Evolutionary conservation across 306 rosid genomes (phyloP).

Genomic region (Crotalaria pallida): DNA sequence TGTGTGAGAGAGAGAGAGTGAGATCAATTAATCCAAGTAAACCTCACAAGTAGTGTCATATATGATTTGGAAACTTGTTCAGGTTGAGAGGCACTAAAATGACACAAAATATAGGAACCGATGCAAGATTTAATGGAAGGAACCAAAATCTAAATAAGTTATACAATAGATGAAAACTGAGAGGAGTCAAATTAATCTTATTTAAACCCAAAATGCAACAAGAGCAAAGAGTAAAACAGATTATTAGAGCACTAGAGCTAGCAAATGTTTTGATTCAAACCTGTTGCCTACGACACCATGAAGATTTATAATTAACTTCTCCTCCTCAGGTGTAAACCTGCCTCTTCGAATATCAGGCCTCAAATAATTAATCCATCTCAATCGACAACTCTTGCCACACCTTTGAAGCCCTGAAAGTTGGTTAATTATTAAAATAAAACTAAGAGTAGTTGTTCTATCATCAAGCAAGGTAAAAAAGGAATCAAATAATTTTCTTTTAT

Average conservation of each 20-base stretch:
- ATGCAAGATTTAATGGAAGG: too few relatives aligned
- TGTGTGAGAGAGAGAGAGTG: too few relatives aligned
- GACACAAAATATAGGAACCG: too few relatives aligned
- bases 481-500: too few relatives aligned
- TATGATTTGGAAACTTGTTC: background rate
- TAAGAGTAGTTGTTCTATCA: background rate
- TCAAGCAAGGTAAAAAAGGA: background rate
- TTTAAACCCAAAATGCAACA: background rate
- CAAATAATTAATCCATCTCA: conserved; percentile 96
- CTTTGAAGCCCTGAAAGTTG: conserved; percentile 73
- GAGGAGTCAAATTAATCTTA: too few relatives aligned
- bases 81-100: background rate
- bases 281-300: conserved; percentile 96
- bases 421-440: background rate
- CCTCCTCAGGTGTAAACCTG: conserved; percentile 88
- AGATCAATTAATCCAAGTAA: background rate
- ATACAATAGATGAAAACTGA: too few relatives aligned
- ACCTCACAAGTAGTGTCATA: background rate
- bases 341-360: conserved; percentile 99
- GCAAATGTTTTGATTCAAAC: conserved; percentile 23
- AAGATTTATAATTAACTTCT: conserved; percentile 83
- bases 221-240: background rate
- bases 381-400: conserved; percentile 91
- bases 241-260: background rate
- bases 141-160: background rate